Conservation (phyloP, 192 early-diverging fungal species). For the Linnemannia elongata region DNA sequence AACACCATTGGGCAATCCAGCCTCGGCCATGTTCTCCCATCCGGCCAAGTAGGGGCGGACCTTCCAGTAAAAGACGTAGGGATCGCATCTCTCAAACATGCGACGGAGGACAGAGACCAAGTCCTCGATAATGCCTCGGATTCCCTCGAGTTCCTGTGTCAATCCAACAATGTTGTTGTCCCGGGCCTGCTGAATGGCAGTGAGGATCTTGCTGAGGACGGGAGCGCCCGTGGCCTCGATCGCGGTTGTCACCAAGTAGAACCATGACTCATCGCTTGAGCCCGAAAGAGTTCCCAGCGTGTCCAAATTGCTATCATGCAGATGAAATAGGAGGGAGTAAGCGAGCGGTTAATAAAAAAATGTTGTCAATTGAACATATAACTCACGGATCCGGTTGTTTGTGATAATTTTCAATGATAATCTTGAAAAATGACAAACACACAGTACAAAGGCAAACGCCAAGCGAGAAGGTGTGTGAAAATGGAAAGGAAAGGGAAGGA, state of each 20-base stretch:
- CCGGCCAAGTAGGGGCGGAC: slow-evolving; percentile 92
- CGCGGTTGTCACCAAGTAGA: slow-evolving; percentile 91
- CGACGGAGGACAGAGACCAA: slow-evolving; percentile 70
- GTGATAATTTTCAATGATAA: slow-evolving; percentile 5
- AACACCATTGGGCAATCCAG: slow-evolving; percentile 88
- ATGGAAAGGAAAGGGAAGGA: not conserved
- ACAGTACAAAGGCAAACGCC: not conserved
- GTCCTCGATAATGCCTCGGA: slow-evolving; percentile 67
- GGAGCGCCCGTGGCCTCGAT: slow-evolving; percentile 88
- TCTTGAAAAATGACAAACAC: not conserved
- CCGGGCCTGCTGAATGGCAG: slow-evolving; percentile 71
- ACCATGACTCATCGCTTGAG: slow-evolving; percentile 95
- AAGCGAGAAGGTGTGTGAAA: not conserved
- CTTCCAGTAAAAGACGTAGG: slow-evolving; percentile 95
- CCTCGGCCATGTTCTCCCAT: slow-evolving; percentile 92
- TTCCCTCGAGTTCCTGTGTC: slow-evolving; percentile 66
- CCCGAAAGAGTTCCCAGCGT: slow-evolving; percentile 89
- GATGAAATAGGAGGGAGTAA: slow-evolving; percentile 8
- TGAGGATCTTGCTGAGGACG: slow-evolving; percentile 75
- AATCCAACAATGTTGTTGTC: slow-evolving; percentile 64
- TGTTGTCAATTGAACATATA: not conserved
- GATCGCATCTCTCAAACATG: slow-evolving; percentile 96
- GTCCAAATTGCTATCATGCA: slow-evolving; percentile 76
- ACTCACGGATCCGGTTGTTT: not conserved
- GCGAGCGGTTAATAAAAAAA: not conserved